Evolutionary conservation across 148 eudicot genomes (phyloP).

Genomic region (Rhododendron simsii): DNA sequence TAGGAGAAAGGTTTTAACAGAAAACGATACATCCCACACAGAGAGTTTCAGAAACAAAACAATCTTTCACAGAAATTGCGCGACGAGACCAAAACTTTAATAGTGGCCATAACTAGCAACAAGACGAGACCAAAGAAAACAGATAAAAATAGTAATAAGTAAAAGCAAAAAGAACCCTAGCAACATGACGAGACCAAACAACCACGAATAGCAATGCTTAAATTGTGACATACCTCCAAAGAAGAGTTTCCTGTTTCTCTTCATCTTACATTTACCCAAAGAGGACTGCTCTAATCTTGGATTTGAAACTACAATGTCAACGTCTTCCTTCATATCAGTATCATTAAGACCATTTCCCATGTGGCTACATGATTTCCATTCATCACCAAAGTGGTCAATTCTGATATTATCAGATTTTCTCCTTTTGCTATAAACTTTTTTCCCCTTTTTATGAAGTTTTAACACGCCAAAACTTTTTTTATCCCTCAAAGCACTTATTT

Average conservation of each 20-base stretch:
- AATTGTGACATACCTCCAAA: conserved; percentile 43
- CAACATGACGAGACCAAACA: background rate
- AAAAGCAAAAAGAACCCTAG: background rate
- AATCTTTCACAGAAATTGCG: background rate
- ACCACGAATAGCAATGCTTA: background rate
- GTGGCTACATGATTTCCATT: conserved; percentile 71
- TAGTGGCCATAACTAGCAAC: background rate
- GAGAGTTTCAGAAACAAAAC: background rate
- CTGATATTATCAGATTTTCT: conserved; percentile 33
- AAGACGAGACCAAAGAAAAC: background rate
- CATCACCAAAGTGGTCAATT: conserved; percentile 50
- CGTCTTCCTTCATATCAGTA: conserved; percentile 35
- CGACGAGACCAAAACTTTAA: background rate
- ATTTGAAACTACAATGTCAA: conserved; percentile 40
- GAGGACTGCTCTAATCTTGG: conserved; percentile 29
- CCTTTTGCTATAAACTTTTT: conserved; percentile 36
- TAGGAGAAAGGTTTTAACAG: background rate
- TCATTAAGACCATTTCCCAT: conserved; percentile 61
- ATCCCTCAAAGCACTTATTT: conserved; percentile 25
- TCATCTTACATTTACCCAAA: conserved; percentile 34
- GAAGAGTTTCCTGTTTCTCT: conserved; percentile 68
- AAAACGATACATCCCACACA: background rate
- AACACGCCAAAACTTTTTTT: conserved; percentile 14
- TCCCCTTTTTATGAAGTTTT: conserved; percentile 30
- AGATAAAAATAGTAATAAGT: background rate